Conservation (phyloP, 2,329 filamentous ascomycete species). For the Clonostachys byssicola region DNA sequence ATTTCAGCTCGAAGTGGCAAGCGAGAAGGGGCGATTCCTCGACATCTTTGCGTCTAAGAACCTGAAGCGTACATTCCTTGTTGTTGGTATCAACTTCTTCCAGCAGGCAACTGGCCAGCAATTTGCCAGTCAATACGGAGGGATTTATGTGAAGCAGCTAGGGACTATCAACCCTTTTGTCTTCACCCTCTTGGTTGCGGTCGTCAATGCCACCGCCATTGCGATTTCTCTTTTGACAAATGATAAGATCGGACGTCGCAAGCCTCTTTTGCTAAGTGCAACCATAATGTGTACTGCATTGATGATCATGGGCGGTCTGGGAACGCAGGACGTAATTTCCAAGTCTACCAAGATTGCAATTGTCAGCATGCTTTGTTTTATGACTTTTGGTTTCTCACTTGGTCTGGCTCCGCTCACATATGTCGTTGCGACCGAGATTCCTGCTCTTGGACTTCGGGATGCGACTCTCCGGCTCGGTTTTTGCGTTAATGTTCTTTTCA, state of each 20-base stretch:
- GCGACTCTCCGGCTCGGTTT: constrained; percentile 16
- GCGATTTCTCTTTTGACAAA: constrained; percentile 5
- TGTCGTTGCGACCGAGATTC: constrained; percentile 25
- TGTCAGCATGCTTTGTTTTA: constrained; percentile 19
- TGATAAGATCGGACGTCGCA: constrained; percentile 7
- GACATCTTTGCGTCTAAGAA: constrained; percentile 8
- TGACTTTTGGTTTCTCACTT: constrained; percentile 18
- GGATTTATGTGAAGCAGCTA: constrained; percentile 16
- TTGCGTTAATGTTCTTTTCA: constrained; percentile 19
- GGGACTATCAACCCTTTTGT: constrained; percentile 17
- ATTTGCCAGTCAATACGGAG: constrained; percentile 18
- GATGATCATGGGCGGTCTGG: constrained; percentile 25
- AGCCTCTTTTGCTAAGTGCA: constrained; percentile 13
- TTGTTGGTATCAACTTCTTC: constrained; percentile 18
- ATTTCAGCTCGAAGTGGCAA: neutral
- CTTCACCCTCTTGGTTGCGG: constrained; percentile 10
- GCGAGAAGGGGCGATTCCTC: constrained; percentile 9
- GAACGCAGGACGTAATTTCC: constrained; percentile 20
- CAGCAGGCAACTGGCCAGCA: constrained; percentile 17
- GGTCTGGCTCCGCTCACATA: constrained; percentile 25
- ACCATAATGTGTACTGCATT: constrained; percentile 13
- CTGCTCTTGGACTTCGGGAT: constrained; percentile 20
- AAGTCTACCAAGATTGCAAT: constrained; percentile 6
- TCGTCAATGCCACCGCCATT: constrained; percentile 6
- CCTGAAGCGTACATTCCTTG: constrained; percentile 13